These are phyloP conservation scores for Pichia inconspicua DNA, from an alignment of 1,139 yeast species.

Conservation along the genomic window DNA sequence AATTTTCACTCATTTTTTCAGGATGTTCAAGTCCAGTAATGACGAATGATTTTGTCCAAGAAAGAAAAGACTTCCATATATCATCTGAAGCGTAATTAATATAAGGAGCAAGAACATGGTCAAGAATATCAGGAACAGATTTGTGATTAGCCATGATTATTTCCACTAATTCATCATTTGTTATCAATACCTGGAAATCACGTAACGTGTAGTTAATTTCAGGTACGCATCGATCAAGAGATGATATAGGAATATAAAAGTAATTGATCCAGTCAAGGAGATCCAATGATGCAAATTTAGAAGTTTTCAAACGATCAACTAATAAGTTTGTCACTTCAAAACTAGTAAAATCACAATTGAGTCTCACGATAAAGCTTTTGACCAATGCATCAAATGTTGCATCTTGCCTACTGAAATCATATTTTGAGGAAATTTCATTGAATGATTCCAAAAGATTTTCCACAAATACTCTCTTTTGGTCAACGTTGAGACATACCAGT, in stretches of 20 bases:
- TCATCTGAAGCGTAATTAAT: constrained; percentile 10
- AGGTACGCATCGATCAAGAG: constrained; percentile 6
- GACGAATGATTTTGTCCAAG: constrained; percentile 18
- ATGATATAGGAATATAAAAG: constrained; percentile 19
- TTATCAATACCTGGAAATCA: constrained; percentile 17
- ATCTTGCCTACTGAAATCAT: constrained; percentile 1
- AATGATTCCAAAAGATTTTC: background rate
- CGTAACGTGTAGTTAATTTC: constrained; percentile 14
- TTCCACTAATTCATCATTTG: constrained; percentile 16
- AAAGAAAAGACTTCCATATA: constrained; percentile 17
- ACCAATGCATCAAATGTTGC: constrained; percentile 15
- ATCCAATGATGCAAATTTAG: constrained; percentile 8
- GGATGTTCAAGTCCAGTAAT: constrained; percentile 6
- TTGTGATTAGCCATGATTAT: constrained; percentile 13
- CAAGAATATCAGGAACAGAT: constrained; percentile 8
- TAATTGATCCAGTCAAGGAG: constrained; percentile 20
- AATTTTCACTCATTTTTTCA: constrained; percentile 10
- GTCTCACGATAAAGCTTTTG: constrained; percentile 17
- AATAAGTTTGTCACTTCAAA: constrained; percentile 7
- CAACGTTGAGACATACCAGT: background rate
- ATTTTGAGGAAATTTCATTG: background rate
- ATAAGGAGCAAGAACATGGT: constrained; percentile 17
- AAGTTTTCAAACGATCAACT: background rate
- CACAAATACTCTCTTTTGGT: constrained; percentile 1
- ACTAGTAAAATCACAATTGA: constrained; percentile 15